Conservation (phyloP, 495 filamentous ascomycete genomes). For the Patellaria atrata region DNA sequence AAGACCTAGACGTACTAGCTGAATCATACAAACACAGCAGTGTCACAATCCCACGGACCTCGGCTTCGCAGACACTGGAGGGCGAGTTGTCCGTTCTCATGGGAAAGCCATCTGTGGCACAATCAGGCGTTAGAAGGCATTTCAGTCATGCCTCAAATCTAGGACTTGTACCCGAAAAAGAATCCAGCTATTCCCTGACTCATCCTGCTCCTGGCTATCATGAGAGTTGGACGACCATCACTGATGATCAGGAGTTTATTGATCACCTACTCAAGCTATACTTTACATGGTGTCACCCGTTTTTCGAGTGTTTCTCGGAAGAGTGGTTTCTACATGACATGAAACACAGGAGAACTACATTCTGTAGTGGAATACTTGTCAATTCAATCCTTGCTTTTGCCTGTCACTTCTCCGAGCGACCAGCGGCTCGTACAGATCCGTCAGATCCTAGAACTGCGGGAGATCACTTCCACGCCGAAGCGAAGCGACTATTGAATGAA, state of each 20-base stretch:
- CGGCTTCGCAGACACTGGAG: slow-evolving; percentile 18
- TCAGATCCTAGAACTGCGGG: slow-evolving; percentile 50
- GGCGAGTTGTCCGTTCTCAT: slow-evolving; percentile 26
- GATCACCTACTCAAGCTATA: slow-evolving; percentile 54
- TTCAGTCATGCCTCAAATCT: slow-evolving; percentile 17
- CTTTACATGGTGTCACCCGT: slow-evolving; percentile 73
- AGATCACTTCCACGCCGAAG: slow-evolving; percentile 58
- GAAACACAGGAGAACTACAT: slow-evolving; percentile 35
- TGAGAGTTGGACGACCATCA: slow-evolving; percentile 44
- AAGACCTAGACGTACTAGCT: slow-evolving; percentile 26
- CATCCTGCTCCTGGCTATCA: background rate
- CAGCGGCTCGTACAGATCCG: slow-evolving; percentile 45
- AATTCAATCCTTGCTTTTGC: slow-evolving; percentile 61
- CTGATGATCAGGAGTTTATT: slow-evolving; percentile 40
- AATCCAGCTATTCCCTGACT: slow-evolving; percentile 13
- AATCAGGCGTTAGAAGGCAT: slow-evolving; percentile 11
- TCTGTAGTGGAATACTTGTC: slow-evolving; percentile 59
- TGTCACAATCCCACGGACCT: slow-evolving; percentile 16
- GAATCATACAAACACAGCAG: slow-evolving; percentile 24
- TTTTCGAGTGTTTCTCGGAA: slow-evolving; percentile 55
- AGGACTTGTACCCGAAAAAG: slow-evolving; percentile 18
- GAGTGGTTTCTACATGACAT: slow-evolving; percentile 59
- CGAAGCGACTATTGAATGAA: slow-evolving; percentile 42
- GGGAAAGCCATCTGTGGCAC: slow-evolving; percentile 15
- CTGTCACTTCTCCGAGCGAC: slow-evolving; percentile 57